phyloP scores from a whole-genome alignment of 495 filamentous ascomycete species.

The Aspergillus nanangensis region DNA sequence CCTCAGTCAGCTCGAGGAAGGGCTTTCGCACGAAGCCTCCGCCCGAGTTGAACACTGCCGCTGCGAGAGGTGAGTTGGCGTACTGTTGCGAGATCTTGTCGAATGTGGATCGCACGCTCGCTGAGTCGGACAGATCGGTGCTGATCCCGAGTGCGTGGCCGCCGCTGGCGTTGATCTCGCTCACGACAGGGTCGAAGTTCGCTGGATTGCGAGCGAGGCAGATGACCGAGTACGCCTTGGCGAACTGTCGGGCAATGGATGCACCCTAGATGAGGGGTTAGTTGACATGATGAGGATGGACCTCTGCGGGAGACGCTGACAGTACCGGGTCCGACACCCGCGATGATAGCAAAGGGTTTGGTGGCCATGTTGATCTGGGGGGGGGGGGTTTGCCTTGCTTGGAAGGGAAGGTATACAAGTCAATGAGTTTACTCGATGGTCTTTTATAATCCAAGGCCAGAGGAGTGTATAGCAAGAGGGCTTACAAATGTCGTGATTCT shows the following conservation, averaged over 20 bases:
- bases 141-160: slow-evolving; percentile 74
- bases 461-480: too few relatives aligned
- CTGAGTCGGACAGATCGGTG: slow-evolving; percentile 62
- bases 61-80: slow-evolving; percentile 49
- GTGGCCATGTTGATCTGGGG: slow-evolving; percentile 24
- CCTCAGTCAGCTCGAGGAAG: slow-evolving; percentile 67
- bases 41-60: slow-evolving; percentile 80
- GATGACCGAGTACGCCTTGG: slow-evolving; percentile 68
- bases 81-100: slow-evolving; percentile 58
- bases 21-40: slow-evolving; percentile 69
- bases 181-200: slow-evolving; percentile 62
- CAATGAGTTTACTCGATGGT: neutral
- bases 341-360: slow-evolving; percentile 61
- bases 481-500: neutral
- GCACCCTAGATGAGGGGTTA: slow-evolving; percentile 35
- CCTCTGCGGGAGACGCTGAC: slow-evolving; percentile 28
- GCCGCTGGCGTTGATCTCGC: slow-evolving; percentile 65
- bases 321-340: slow-evolving; percentile 71
- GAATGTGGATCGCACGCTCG: slow-evolving; percentile 63
- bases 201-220: slow-evolving; percentile 66
- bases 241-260: slow-evolving; percentile 63
- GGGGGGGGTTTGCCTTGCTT: neutral
- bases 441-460: neutral
- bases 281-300: neutral
- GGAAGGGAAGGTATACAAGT: too few relatives aligned